These are phyloP conservation scores for Solanum virginianum DNA, from an alignment of 257 asterid species.

Conservation along the genomic window DNA sequence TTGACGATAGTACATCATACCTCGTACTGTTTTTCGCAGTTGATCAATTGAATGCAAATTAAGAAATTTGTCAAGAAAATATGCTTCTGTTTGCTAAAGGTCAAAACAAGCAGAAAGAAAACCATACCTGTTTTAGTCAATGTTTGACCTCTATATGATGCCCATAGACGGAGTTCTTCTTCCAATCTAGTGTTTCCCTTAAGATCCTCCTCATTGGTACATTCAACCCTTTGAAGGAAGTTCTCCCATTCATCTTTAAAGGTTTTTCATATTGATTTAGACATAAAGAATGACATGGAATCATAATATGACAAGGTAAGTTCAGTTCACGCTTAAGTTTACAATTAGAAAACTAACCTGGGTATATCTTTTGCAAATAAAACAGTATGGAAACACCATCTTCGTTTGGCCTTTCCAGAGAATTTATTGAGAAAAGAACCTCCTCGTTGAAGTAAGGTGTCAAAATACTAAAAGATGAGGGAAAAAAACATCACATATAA, in stretches of 20 bases:
- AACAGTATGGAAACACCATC: conserved; percentile 96
- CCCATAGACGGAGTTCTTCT: conserved; percentile 93
- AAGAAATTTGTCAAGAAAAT: not conserved
- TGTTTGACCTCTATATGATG: conserved; percentile 96
- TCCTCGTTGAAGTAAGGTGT: conserved; percentile 89
- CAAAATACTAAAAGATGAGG: conserved; percentile 43
- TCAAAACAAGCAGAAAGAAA: not conserved
- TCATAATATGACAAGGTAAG: not conserved
- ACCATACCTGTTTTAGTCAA: conserved; percentile 76
- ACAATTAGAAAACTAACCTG: conserved; percentile 39
- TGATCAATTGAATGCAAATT: not conserved
- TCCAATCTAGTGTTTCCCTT: conserved; percentile 43
- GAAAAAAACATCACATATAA: not conserved
- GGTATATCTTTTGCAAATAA: conserved; percentile 84
- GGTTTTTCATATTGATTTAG: conserved; percentile 3
- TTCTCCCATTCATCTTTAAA: conserved; percentile 84
- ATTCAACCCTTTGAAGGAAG: conserved; percentile 68
- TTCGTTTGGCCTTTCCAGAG: conserved; percentile 67
- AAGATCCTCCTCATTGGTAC: conserved; percentile 65
- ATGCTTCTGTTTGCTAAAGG: not conserved
- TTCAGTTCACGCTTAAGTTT: not conserved
- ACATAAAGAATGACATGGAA: not conserved
- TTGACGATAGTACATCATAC: conserved; percentile 99
- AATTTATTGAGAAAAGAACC: conserved; percentile 72
- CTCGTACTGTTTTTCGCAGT: conserved; percentile 48